phyloP scores from a whole-genome alignment of 805 yeast species.

The Maudiozyma serrabonitensis region DNA sequence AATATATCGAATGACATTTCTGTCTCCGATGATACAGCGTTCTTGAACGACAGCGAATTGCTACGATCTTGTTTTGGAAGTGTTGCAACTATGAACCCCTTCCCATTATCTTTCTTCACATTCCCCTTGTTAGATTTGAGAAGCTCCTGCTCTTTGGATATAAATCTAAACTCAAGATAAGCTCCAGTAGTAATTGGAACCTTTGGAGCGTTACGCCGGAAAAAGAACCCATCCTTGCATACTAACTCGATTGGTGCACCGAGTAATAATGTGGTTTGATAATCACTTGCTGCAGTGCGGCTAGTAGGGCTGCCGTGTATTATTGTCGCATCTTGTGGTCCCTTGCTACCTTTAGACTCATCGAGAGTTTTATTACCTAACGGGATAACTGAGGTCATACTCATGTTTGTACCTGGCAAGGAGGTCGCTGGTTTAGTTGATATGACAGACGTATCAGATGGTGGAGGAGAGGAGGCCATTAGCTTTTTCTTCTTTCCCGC shows the following conservation, averaged over 20 bases:
- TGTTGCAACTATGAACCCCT: constrained; percentile 4
- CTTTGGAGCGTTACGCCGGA: constrained; percentile 18
- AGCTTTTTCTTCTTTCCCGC: background rate
- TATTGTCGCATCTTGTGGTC: background rate
- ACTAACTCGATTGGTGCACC: constrained; percentile 26
- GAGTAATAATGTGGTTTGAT: constrained; percentile 13
- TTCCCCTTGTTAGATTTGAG: constrained; percentile 7
- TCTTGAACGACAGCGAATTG: constrained; percentile 24
- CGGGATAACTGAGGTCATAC: background rate
- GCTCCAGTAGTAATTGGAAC: constrained; percentile 25
- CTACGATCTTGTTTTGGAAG: constrained; percentile 20
- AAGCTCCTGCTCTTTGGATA: constrained; percentile 24
- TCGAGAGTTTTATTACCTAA: background rate
- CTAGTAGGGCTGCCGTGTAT: background rate
- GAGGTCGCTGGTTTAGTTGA: background rate
- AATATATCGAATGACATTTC: constrained; percentile 20
- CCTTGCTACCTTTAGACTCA: background rate
- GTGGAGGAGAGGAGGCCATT: background rate
- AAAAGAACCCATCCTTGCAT: constrained; percentile 27
- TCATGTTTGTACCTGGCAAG: background rate
- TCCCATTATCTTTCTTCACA: background rate
- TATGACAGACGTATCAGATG: background rate
- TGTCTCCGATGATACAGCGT: constrained; percentile 23
- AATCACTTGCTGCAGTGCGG: background rate
- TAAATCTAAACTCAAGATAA: constrained; percentile 25